A percentile compares a stretch with the other conserved stretches of the same genome.
These are phyloP conservation scores for Tolypocladium ovalisporum DNA, from an alignment of 2,329 filamentous ascomycete genomes.

Conservation along the genomic window DNA sequence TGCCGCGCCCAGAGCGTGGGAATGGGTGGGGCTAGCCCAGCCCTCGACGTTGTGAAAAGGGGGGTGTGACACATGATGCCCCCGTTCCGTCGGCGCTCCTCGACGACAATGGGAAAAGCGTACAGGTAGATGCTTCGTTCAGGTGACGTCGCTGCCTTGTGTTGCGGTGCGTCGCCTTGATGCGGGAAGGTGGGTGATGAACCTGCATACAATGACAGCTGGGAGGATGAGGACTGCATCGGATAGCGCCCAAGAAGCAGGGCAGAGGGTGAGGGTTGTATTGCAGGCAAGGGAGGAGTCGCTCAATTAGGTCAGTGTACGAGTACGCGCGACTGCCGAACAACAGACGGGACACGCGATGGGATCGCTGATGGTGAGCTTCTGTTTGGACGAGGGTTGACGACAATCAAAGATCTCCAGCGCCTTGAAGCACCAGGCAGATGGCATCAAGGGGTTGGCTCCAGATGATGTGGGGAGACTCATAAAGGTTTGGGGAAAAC, in stretches of 20 bases:
- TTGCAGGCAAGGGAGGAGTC: background rate
- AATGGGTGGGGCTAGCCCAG: background rate
- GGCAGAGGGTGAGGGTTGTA: background rate
- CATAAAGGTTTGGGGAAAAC: background rate
- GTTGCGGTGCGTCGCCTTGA: background rate
- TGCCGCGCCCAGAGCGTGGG: background rate
- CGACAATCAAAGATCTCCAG: background rate
- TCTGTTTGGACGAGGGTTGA: background rate
- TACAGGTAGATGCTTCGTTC: background rate
- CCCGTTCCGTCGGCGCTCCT: background rate
- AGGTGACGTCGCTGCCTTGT: background rate
- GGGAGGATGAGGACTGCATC: background rate
- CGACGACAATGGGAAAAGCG: background rate
- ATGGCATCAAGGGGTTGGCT: too few species aligned
- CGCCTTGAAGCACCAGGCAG: too few species aligned
- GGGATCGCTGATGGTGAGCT: background rate
- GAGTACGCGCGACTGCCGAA: background rate
- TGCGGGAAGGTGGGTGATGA: background rate
- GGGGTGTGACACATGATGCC: background rate
- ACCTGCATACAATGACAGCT: background rate
- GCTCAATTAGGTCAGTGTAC: background rate
- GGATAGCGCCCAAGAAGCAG: background rate
- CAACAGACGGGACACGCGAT: background rate
- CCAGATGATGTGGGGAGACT: background rate
- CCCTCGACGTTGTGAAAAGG: background rate